phyloP scores from a whole-genome alignment of 2,329 filamentous ascomycete genomes.

The Fusarium oxysporum region DNA sequence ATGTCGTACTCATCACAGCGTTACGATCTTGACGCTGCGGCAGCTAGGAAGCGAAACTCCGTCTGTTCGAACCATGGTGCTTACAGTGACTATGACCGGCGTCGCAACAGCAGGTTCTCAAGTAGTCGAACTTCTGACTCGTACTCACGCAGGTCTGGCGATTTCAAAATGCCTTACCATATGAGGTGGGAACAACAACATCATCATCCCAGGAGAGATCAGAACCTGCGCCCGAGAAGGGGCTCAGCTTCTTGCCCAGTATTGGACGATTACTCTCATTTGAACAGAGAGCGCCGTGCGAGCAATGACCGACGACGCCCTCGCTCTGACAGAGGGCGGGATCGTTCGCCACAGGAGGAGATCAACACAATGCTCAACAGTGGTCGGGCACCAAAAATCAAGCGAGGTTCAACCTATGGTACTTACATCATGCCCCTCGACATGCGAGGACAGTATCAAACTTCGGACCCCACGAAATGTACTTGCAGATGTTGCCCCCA shows the following conservation, averaged over 20 bases:
- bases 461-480: slow-evolving; percentile 38
- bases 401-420: slow-evolving; percentile 27
- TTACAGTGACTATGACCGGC: background rate
- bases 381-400: background rate
- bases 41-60: slow-evolving; percentile 5
- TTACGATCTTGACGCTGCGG: slow-evolving; percentile 9
- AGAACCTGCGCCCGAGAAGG: background rate
- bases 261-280: background rate
- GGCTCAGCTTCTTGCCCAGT: background rate
- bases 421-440: slow-evolving; percentile 40
- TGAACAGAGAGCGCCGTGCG: background rate
- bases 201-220: background rate
- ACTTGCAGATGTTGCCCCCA: slow-evolving; percentile 43
- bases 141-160: background rate
- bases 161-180: background rate
- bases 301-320: background rate
- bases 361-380: slow-evolving; percentile 4
- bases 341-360: slow-evolving; percentile 4
- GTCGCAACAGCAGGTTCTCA: background rate
- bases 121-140: background rate
- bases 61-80: background rate
- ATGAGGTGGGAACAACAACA: background rate
- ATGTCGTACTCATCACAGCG: slow-evolving; percentile 31
- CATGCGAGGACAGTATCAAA: slow-evolving; percentile 24
- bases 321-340: background rate